A percentile compares a stretch with the other conserved stretches of the same genome.
Conservation (phyloP, 495 filamentous ascomycete genomes). For the Lasiosphaeria miniovina region DNA sequence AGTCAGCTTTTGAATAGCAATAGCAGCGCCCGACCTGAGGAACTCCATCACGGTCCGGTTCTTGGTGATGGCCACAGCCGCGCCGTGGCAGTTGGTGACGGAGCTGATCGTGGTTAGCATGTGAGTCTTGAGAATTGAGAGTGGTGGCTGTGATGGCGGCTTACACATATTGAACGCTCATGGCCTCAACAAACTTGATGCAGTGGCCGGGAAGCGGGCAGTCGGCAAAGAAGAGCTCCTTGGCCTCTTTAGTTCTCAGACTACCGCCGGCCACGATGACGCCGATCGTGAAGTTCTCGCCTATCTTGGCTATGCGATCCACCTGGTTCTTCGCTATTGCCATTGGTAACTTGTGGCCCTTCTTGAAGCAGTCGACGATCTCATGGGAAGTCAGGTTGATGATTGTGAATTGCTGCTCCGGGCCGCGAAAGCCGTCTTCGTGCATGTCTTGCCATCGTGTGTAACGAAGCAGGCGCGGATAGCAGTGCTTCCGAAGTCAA, state of each 20-base stretch:
- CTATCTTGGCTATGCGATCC: not conserved
- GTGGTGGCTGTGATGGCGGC: not conserved
- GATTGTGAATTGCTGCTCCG: not conserved
- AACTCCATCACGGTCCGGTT: conserved; percentile 8
- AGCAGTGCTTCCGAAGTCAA: not conserved
- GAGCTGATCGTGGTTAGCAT: not conserved
- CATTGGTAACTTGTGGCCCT: not conserved
- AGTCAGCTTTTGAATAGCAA: conserved; percentile 4
- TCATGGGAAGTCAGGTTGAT: not conserved
- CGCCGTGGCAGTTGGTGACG: conserved; percentile 5
- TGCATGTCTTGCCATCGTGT: not conserved
- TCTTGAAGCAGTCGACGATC: conserved; percentile 4
- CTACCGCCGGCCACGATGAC: conserved; percentile 13
- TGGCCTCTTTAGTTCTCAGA: conserved; percentile 1
- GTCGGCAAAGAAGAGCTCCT: conserved; percentile 1
- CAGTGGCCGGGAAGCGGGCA: not conserved
- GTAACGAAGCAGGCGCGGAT: not conserved
- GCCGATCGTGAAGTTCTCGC: not conserved
- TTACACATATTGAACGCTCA: conserved; percentile 2
- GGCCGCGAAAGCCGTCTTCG: not conserved
- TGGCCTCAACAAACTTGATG: conserved; percentile 1
- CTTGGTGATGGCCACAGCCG: conserved; percentile 6
- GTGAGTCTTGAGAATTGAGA: not conserved
- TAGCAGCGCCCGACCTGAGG: conserved; percentile 6
- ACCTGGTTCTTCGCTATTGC: conserved; percentile 1